phyloP scores from a whole-genome alignment of 2,329 filamentous ascomycete species.

The Aspergillus sp. region DNA sequence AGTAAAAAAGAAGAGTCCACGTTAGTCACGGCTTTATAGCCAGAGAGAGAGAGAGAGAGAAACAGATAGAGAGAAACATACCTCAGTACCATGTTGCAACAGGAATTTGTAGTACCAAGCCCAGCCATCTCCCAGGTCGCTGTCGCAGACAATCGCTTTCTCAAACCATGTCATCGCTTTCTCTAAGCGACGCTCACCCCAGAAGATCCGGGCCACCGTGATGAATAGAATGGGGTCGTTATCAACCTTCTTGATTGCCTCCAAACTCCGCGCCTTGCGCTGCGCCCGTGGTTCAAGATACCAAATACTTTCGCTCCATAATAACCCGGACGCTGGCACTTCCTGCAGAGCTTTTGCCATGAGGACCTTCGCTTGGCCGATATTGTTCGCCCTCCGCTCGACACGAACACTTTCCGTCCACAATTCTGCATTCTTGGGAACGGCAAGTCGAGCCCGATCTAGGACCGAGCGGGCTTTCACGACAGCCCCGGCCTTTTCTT shows the following conservation, averaged over 20 bases:
- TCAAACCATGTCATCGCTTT: slow-evolving; percentile 98
- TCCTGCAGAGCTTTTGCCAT: slow-evolving; percentile 95
- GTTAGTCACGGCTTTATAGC: not conserved
- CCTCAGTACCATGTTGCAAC: slow-evolving; percentile 82
- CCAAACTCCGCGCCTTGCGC: slow-evolving; percentile 83
- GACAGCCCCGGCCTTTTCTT: slow-evolving; percentile 77
- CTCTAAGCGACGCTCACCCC: slow-evolving; percentile 86
- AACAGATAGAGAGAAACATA: slow-evolving; percentile 31
- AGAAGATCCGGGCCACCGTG: slow-evolving; percentile 92
- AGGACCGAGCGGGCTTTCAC: slow-evolving; percentile 94
- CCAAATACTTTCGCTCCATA: slow-evolving; percentile 96
- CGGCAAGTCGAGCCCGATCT: slow-evolving; percentile 82
- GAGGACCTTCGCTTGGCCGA: slow-evolving; percentile 78
- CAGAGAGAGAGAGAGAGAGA: not conserved
- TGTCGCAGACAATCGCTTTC: slow-evolving; percentile 85
- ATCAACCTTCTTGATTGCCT: slow-evolving; percentile 96
- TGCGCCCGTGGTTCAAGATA: slow-evolving; percentile 88
- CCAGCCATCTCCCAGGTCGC: slow-evolving; percentile 89
- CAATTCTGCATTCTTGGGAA: slow-evolving; percentile 78
- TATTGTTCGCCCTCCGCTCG: slow-evolving; percentile 82
- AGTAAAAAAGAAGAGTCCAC: slow-evolving; percentile 8
- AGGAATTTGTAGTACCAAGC: slow-evolving; percentile 98
- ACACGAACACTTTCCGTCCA: slow-evolving; percentile 95
- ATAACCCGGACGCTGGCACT: slow-evolving; percentile 78
- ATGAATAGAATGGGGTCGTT: slow-evolving; percentile 87